A percentile compares a stretch with the other conserved stretches of the same genome.
Conservation (phyloP, 805 yeast species). For the Barnettozyma vustinii region DNA sequence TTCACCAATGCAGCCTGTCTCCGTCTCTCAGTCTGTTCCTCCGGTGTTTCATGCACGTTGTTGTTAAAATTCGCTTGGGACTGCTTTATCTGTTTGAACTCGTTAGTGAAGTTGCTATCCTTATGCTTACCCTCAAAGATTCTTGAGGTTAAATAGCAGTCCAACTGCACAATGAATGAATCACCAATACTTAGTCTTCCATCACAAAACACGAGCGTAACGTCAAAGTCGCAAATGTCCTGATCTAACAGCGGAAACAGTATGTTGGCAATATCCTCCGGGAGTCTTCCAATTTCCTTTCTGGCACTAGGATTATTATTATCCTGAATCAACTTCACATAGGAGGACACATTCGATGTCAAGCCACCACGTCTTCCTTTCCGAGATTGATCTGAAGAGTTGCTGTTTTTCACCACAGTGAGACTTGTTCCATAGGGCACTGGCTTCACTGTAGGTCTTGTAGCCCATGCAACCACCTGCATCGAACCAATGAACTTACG, state of each 20-base stretch:
- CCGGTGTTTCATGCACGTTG: slow-evolving; percentile 41
- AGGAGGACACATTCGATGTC: slow-evolving; percentile 27
- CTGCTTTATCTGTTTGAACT: slow-evolving; percentile 15
- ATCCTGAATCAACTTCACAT: slow-evolving; percentile 28
- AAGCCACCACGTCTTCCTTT: slow-evolving; percentile 18
- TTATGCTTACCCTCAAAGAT: slow-evolving; percentile 20
- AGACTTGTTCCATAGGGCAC: slow-evolving; percentile 41
- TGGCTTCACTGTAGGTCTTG: slow-evolving; percentile 52
- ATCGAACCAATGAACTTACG: slow-evolving; percentile 53
- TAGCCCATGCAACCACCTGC: slow-evolving; percentile 64
- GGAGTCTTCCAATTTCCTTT: slow-evolving; percentile 71
- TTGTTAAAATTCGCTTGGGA: slow-evolving; percentile 10
- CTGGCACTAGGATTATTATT: slow-evolving; percentile 20
- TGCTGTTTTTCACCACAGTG: slow-evolving; percentile 34
- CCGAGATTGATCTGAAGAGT: slow-evolving; percentile 20
- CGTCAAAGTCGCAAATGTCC: slow-evolving; percentile 48
- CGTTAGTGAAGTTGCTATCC: slow-evolving; percentile 17
- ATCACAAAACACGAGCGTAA: slow-evolving; percentile 54
- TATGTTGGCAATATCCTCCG: slow-evolving; percentile 62
- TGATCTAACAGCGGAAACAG: slow-evolving; percentile 61
- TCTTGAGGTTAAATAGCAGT: slow-evolving; percentile 49
- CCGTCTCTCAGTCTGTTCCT: slow-evolving; percentile 45
- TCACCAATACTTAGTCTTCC: slow-evolving; percentile 67
- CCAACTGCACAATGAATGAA: slow-evolving; percentile 61
- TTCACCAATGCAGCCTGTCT: slow-evolving; percentile 51